A percentile compares a stretch with the other conserved stretches of the same genome.
These are phyloP conservation scores for Metarhizium guizhouense DNA, from an alignment of 2,329 filamentous ascomycete genomes.

Conservation along the genomic window DNA sequence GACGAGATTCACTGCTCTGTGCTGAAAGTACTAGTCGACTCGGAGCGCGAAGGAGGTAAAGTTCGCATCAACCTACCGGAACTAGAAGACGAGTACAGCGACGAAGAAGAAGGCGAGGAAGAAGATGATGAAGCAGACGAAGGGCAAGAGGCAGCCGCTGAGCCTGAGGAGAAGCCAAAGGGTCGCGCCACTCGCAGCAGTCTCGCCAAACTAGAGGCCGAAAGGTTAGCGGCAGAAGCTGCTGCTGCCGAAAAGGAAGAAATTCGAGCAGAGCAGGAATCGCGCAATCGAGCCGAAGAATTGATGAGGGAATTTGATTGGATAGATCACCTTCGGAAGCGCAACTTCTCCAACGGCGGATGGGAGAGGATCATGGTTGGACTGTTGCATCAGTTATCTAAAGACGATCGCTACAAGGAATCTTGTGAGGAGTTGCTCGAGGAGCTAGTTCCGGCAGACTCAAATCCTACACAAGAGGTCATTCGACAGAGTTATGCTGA, in stretches of 20 bases:
- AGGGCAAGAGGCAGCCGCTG: constrained; percentile 47
- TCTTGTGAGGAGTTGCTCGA: constrained; percentile 70
- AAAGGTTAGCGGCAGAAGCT: constrained; percentile 53
- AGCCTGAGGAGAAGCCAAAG: constrained; percentile 59
- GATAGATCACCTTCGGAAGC: constrained; percentile 74
- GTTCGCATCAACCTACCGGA: constrained; percentile 72
- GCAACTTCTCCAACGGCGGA: constrained; percentile 78
- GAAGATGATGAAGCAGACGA: constrained; percentile 45
- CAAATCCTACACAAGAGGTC: constrained; percentile 66
- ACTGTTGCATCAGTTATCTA: constrained; percentile 75
- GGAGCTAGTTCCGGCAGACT: constrained; percentile 69
- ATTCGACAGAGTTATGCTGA: constrained; percentile 62
- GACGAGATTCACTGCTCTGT: constrained; percentile 88
- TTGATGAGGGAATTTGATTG: constrained; percentile 69
- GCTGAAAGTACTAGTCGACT: constrained; percentile 74
- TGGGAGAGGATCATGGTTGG: constrained; percentile 90
- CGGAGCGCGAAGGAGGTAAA: constrained; percentile 66
- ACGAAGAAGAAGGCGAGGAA: constrained; percentile 52
- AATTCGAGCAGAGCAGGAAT: constrained; percentile 36
- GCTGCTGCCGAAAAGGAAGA: constrained; percentile 43
- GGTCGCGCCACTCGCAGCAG: constrained; percentile 77
- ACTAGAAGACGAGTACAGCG: constrained; percentile 61
- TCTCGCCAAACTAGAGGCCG: constrained; percentile 70
- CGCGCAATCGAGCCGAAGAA: constrained; percentile 63
- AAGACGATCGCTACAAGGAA: constrained; percentile 59